A percentile compares a stretch with the other conserved stretches of the same genome.
These are phyloP conservation scores for Monosporascus cannonballus DNA, from an alignment of 2,329 filamentous ascomycete genomes.

Conservation along the genomic window DNA sequence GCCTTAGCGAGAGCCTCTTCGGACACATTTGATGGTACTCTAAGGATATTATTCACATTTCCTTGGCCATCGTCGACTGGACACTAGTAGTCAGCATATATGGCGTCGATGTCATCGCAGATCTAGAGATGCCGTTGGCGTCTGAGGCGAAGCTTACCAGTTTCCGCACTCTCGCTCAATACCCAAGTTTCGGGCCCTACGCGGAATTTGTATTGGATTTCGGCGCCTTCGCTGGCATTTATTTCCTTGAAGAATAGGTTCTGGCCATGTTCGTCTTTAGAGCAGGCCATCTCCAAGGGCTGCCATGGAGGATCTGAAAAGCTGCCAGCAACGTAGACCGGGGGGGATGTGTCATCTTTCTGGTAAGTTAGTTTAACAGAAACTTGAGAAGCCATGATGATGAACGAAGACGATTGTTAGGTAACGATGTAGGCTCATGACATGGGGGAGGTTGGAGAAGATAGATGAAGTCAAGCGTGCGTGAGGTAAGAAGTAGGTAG, in stretches of 20 bases:
- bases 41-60: slow-evolving; percentile 43
- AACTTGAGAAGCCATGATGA: slow-evolving; percentile 31
- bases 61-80: slow-evolving; percentile 36
- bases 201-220: slow-evolving; percentile 71
- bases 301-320: slow-evolving; percentile 64
- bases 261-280: slow-evolving; percentile 44
- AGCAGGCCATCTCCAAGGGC: slow-evolving; percentile 57
- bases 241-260: slow-evolving; percentile 54
- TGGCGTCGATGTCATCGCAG: background rate
- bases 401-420: slow-evolving; percentile 7
- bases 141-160: slow-evolving; percentile 35
- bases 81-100: slow-evolving; percentile 3
- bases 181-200: slow-evolving; percentile 61
- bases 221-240: slow-evolving; percentile 46
- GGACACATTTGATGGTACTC: slow-evolving; percentile 18
- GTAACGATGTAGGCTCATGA: slow-evolving; percentile 13
- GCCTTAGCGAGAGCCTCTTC: slow-evolving; percentile 9
- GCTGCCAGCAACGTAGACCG: slow-evolving; percentile 64
- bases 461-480: background rate
- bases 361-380: slow-evolving; percentile 55
- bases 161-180: slow-evolving; percentile 55
- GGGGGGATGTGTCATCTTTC: slow-evolving; percentile 54
- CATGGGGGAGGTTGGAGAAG: slow-evolving; percentile 7
- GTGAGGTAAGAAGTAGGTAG: background rate
- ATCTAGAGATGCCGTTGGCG: background rate